These are phyloP conservation scores for Xerocomus nothofagi DNA, from an alignment of 1,284 basidiomycete species.

Conservation along the genomic window DNA sequence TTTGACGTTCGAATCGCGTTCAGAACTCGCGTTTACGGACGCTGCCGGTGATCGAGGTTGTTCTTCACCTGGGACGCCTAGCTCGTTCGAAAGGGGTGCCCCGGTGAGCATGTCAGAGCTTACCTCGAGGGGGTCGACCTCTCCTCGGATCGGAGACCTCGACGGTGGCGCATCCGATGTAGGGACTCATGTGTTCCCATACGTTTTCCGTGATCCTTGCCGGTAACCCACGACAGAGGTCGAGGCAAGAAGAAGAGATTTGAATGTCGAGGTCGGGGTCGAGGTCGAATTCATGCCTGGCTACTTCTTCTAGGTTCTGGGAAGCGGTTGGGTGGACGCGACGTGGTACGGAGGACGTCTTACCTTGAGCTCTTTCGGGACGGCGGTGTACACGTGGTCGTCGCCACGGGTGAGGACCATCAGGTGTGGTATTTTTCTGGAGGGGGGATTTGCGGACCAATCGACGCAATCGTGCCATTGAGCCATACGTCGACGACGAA, in stretches of 20 bases:
- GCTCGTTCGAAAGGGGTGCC: background rate
- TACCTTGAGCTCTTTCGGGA: constrained; percentile 25
- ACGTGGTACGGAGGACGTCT: background rate
- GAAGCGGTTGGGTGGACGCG: background rate
- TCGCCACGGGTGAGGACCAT: constrained; percentile 20
- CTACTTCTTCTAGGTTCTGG: constrained; percentile 21
- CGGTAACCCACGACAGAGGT: constrained; percentile 17
- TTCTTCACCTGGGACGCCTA: background rate
- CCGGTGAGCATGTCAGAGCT: background rate
- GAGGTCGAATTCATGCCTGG: constrained; percentile 23
- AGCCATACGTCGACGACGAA: too few relatives aligned
- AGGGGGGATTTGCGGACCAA: constrained; percentile 24
- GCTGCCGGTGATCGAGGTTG: background rate
- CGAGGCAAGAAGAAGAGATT: constrained; percentile 24
- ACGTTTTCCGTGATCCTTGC: constrained; percentile 24
- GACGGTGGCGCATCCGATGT: constrained; percentile 29
- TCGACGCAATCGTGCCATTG: constrained; percentile 30
- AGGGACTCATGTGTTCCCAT: constrained; percentile 20
- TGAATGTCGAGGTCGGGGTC: constrained; percentile 15
- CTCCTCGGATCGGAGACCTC: background rate
- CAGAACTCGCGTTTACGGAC: background rate
- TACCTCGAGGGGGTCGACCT: constrained; percentile 3
- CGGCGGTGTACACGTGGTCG: constrained; percentile 20
- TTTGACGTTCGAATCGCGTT: background rate
- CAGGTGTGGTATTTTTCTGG: constrained; percentile 22